Conservation (phyloP, 495 filamentous ascomycete genomes). For the Xylaria grammica region DNA sequence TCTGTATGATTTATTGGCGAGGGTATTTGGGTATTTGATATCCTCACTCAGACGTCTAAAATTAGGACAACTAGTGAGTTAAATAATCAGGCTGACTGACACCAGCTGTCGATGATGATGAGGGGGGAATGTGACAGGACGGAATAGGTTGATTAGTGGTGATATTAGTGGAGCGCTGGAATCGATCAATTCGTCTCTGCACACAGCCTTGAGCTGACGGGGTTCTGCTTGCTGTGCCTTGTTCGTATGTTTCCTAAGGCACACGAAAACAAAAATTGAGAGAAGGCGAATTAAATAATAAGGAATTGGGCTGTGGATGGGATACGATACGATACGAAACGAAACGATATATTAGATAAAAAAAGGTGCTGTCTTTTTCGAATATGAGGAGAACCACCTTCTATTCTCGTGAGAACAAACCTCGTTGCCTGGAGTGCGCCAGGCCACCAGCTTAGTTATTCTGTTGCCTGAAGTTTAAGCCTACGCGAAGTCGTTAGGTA, state of each 20-base stretch:
- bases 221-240: too few relatives aligned
- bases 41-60: not conserved
- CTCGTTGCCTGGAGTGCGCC: constrained; percentile 15
- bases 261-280: too few relatives aligned
- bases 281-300: too few relatives aligned
- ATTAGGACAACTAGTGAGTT: not conserved
- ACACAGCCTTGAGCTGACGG: constrained; percentile 14
- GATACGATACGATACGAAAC: too few relatives aligned
- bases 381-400: not conserved
- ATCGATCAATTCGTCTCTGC: not conserved
- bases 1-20: not conserved
- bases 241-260: too few relatives aligned
- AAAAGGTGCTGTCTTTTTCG: too few relatives aligned
- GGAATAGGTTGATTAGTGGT: constrained; percentile 9
- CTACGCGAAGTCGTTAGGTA: too few relatives aligned
- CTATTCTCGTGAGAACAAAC: not conserved
- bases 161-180: constrained; percentile 18
- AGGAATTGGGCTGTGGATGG: too few relatives aligned
- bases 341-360: too few relatives aligned
- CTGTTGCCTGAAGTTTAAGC: constrained; percentile 32
- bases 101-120: constrained; percentile 11
- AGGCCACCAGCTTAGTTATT: constrained; percentile 29
- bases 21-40: constrained; percentile 1
- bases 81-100: not conserved
- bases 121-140: not conserved